Evolutionary conservation across 768 basidiomycete genomes (phyloP), one percentile per base, ranked within the genome.

Genomic region (Phylloporus scabripes): DNA sequence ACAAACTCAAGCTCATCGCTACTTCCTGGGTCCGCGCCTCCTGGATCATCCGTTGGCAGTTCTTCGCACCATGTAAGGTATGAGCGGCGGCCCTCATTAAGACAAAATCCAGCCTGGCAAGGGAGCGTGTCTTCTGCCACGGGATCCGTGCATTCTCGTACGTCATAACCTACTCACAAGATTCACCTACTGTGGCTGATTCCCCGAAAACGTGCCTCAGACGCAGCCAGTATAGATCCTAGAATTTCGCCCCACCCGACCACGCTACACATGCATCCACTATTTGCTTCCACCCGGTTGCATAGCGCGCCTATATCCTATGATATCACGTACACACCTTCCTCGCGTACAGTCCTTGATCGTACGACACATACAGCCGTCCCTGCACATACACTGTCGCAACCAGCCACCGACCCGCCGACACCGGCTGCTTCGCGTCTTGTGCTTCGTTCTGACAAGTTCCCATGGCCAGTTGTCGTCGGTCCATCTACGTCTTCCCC

Each of bases 381-480:
- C 32, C 79, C 81, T 11, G 58, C 72, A 4, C 75, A 75, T 52
- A 81, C 77, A 0, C 75, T 85, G 38, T 63, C 74, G 1, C 79
- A 83, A 57, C 80, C 83, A 7, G 81, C 83, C 14, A 85, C 83
- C 3, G 78, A 82, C 49, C 83, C 83, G 0, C 75, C 79, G 2
- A 77, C 69, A 1, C 62, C 68, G 3, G 62, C 67, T n/a, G 67
- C 70, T 42, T 65, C 74, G 1, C 72, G 70, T 18, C 70, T 85
- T 28, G 69, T 80, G 10, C 71, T 85, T 7, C 74, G 72, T 33
- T 77, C 76, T 29, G 74, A 78, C 46, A 77, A 79, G 51, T 73
- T 85, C 50, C 81, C 82, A 3, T 84, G 83, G 83, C 68, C 77
- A 1, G 72, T 84, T 49, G 51, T 79, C 32, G 80, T 81, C 28